Percentiles rank a stretch among this genome's conserved stretches.
Conservation (phyloP, 75 land plant genomes). For the Pinus taeda region DNA sequence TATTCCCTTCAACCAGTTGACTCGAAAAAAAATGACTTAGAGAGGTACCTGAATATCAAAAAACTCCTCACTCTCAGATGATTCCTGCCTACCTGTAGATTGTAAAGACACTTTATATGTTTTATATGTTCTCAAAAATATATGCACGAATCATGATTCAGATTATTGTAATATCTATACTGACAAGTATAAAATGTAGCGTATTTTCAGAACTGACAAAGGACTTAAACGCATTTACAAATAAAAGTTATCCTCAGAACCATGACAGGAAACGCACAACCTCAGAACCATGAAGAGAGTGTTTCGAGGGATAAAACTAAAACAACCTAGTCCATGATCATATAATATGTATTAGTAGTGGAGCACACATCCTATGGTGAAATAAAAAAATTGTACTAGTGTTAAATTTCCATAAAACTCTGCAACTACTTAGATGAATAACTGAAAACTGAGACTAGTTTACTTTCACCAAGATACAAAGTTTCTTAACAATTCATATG, state of each 20-base stretch:
- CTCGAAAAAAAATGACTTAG: background rate
- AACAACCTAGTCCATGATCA: background rate
- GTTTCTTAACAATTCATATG: too few species aligned
- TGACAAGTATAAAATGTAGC: background rate
- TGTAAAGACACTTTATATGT: background rate
- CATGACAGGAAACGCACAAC: background rate
- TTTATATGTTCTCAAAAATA: background rate
- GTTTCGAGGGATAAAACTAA: background rate
- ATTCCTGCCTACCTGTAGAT: constrained; percentile 2
- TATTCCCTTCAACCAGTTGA: background rate
- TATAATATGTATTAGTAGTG: background rate
- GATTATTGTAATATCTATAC: background rate
- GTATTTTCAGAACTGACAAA: background rate
- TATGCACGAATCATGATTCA: background rate
- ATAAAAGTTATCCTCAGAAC: too few species aligned
- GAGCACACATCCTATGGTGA: background rate
- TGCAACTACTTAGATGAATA: too few species aligned
- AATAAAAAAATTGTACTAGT: background rate
- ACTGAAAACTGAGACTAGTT: too few species aligned
- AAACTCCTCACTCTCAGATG: background rate
- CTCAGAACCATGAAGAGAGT: background rate
- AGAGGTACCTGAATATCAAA: constrained; percentile 3
- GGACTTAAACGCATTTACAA: background rate
- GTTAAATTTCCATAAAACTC: too few species aligned
- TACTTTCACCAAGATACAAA: too few species aligned